A percentile compares a stretch with the other conserved stretches of the same genome.
These are phyloP conservation scores for Penicillium alfredii DNA, from an alignment of 495 filamentous ascomycete species.

Conservation along the genomic window DNA sequence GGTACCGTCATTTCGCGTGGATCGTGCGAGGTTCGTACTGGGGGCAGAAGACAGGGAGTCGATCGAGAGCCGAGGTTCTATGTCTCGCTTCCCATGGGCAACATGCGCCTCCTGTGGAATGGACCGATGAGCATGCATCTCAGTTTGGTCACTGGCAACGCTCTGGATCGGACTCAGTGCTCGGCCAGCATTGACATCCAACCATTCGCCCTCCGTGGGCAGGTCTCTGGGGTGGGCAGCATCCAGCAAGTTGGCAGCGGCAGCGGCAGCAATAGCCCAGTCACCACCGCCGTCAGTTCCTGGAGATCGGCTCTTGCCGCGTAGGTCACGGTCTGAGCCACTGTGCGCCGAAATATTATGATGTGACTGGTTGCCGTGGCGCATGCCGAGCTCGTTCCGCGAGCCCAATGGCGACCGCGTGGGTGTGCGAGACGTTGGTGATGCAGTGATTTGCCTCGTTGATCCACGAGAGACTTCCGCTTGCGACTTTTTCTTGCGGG, in stretches of 20 bases:
- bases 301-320: conserved; percentile 35
- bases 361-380: conserved; percentile 55
- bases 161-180: conserved; percentile 83
- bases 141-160: conserved; percentile 65
- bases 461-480: conserved; percentile 53
- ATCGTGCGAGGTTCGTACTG: conserved; percentile 48
- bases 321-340: conserved; percentile 45
- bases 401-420: conserved; percentile 45
- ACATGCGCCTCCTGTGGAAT: conserved; percentile 12
- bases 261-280: conserved; percentile 42
- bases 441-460: conserved; percentile 39
- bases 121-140: conserved; percentile 17
- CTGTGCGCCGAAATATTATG: conserved; percentile 49
- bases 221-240: conserved; percentile 31
- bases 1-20: conserved; percentile 46
- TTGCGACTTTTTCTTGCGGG: conserved; percentile 29
- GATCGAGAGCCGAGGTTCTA: conserved; percentile 43
- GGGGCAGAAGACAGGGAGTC: conserved; percentile 49
- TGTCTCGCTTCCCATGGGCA: conserved; percentile 20
- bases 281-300: conserved; percentile 44
- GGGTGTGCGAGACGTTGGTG: conserved; percentile 50
- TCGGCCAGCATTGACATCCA: conserved; percentile 53
- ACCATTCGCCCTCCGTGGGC: conserved; percentile 36
- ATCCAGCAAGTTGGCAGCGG: conserved; percentile 39
- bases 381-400: conserved; percentile 45